Evolutionary conservation across 2,329 filamentous ascomycete species (phyloP), one percentile per base, ranked within the genome.

Genomic region (Paecilomyces variotii): DNA sequence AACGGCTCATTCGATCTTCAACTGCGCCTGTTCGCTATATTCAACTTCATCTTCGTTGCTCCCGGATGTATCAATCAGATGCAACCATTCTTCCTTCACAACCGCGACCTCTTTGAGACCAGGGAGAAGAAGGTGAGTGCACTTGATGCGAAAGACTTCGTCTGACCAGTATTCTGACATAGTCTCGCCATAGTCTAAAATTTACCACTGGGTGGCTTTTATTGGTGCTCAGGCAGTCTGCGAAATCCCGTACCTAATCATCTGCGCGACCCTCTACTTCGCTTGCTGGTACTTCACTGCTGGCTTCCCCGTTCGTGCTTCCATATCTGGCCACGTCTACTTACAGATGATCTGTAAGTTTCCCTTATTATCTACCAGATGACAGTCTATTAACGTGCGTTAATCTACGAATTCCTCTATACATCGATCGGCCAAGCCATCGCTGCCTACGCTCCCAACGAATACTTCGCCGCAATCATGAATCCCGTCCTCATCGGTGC

Each of bases 21-120:
- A 66, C 70, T 83, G 30, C 77, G 80, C 45, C 71, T 86, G 1
- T 86, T 86, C 63, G 82, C 82, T 9, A 74, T 86, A 54, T 85
- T 86, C 75, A 83, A 85, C 66, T 86, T 86, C 69, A 83, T 85
- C 59, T 86, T 86, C 61, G 81, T 86, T 50, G 81, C 83, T 0
- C 82, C 82, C 0, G 82, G 83, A 57, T 79, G 83, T 54, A 76
- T 86, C 63, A 80, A 80, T 26, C 83, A 85, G 66, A 76, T 85
- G 45, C 82, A 85, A 67, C 83, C 83, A 0, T 76, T 84, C 30
- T 86, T 86, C 66, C 75, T 85, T 62, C 75, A 80, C 32, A 78
- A 80, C 25, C 77, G 83, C 1, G 79, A 84, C 62, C 82, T 85
- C 53, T 85, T 82, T 58, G 82, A 85, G 64, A 76, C 78, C 0